Conservation (phyloP, 1,284 basidiomycete species). For the Vanrija pseudolonga region DNA sequence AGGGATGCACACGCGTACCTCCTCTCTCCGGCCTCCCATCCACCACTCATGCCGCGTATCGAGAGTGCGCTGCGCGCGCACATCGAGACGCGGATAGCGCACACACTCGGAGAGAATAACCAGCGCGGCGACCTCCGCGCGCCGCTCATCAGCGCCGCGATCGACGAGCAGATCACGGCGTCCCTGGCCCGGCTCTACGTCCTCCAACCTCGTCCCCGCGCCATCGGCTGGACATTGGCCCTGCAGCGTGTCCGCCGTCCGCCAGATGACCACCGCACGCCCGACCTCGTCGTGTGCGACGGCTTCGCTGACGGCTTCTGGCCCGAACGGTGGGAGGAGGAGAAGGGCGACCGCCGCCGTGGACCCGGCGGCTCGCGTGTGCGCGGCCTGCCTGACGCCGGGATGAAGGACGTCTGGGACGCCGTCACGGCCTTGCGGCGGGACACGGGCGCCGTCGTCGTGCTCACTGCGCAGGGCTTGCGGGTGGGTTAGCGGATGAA, state of each 20-base stretch:
- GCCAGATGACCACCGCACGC: neutral
- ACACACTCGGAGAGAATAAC: neutral
- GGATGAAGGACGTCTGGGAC: conserved; percentile 37
- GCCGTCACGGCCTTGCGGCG: conserved; percentile 32
- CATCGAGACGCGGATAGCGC: conserved; percentile 16
- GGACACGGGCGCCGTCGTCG: conserved; percentile 36
- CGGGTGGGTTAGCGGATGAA: conserved; percentile 31
- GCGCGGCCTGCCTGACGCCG: conserved; percentile 22
- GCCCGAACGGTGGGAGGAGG: conserved; percentile 37
- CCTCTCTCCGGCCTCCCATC: conserved; percentile 28
- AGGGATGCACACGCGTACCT: conserved; percentile 24
- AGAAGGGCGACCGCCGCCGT: conserved; percentile 17
- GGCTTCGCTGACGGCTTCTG: conserved; percentile 44
- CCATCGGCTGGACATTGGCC: conserved; percentile 19
- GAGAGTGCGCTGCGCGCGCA: conserved; percentile 25
- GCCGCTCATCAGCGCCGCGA: neutral
- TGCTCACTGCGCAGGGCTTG: conserved; percentile 37
- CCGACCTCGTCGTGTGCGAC: conserved; percentile 36
- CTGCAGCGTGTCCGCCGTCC: conserved; percentile 17
- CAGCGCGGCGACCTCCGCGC: neutral
- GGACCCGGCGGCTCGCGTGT: neutral
- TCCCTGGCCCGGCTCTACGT: neutral
- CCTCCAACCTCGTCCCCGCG: neutral
- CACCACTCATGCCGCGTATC: conserved; percentile 17
- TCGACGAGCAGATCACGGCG: conserved; percentile 12